Percentiles rank a stretch among this genome's conserved stretches.
phyloP scores from a whole-genome alignment of 1,139 yeast genomes.

The Debaryomyces sp. region DNA sequence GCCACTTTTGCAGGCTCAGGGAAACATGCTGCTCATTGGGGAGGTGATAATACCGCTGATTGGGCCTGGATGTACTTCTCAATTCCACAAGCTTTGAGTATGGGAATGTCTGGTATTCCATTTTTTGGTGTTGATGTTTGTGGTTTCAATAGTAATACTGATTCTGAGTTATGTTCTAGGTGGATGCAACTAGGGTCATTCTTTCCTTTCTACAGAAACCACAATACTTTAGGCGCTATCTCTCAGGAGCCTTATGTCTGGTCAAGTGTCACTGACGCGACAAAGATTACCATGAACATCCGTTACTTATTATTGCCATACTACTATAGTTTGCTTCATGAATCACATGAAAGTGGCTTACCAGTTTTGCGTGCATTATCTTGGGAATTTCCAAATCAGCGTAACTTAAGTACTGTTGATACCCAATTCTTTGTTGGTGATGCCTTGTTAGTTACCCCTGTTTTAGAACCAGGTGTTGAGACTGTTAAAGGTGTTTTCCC shows the following conservation, averaged over 20 bases:
- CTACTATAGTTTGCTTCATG: constrained; percentile 24
- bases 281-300: constrained; percentile 21
- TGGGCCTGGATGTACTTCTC: constrained; percentile 24
- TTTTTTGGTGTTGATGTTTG: constrained; percentile 28
- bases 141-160: constrained; percentile 27
- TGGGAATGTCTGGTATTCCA: constrained; percentile 25
- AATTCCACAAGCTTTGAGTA: constrained; percentile 25
- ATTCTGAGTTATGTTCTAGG: constrained; percentile 25
- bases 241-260: constrained; percentile 27
- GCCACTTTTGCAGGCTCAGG: constrained; percentile 26
- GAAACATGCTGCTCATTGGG: constrained; percentile 25
- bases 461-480: constrained; percentile 23
- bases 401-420: constrained; percentile 19
- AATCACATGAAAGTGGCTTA: constrained; percentile 23
- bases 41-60: constrained; percentile 25
- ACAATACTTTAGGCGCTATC: constrained; percentile 23
- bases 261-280: constrained; percentile 22
- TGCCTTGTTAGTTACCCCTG: constrained; percentile 27
- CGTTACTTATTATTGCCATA: constrained; percentile 25
- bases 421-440: constrained; percentile 27
- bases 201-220: constrained; percentile 28
- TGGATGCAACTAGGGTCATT: constrained; percentile 29
- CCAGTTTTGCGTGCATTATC: constrained; percentile 24
- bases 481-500: constrained; percentile 30
- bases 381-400: constrained; percentile 24